A percentile compares a stretch with the other conserved stretches of the same genome.
Conservation (phyloP, 768 basidiomycete species). For the Krasilnikovozyma curviuscula region DNA sequence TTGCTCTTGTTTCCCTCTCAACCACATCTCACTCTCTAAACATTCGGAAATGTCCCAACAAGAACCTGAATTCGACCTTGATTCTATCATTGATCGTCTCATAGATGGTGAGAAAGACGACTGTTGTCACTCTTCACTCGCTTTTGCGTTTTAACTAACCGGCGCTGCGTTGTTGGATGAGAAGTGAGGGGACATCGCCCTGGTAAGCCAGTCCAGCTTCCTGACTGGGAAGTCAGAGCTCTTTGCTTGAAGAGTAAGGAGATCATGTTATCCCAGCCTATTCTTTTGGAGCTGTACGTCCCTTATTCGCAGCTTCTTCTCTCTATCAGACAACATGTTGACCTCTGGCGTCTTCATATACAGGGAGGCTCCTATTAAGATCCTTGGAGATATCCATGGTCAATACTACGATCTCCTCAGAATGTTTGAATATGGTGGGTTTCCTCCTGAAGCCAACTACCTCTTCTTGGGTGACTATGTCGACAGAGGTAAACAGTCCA, state of each 20-base stretch:
- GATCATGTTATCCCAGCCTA: slow-evolving; percentile 98
- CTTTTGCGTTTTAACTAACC: background rate
- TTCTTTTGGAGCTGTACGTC: slow-evolving; percentile 58
- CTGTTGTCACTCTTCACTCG: background rate
- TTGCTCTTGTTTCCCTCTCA: too few relatives aligned
- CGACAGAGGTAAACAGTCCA: slow-evolving; percentile 93
- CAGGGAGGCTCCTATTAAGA: slow-evolving; percentile 92
- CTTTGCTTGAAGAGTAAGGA: slow-evolving; percentile 96
- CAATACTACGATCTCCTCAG: slow-evolving; percentile 98
- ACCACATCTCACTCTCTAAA: too few relatives aligned
- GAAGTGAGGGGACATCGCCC: slow-evolving; percentile 94
- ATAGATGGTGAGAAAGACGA: slow-evolving; percentile 35
- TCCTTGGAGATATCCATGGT: slow-evolving; percentile 97
- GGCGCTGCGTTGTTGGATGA: background rate
- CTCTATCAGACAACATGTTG: too few relatives aligned
- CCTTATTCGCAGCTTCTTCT: background rate
- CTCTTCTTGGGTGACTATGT: slow-evolving; percentile 99
- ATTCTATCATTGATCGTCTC: slow-evolving; percentile 96
- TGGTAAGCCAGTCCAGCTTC: slow-evolving; percentile 90
- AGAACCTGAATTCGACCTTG: slow-evolving; percentile 78
- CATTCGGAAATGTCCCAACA: slow-evolving; percentile 19
- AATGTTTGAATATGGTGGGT: slow-evolving; percentile 96
- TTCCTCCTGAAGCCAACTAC: slow-evolving; percentile 99
- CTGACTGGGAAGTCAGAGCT: slow-evolving; percentile 98
- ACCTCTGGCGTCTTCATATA: background rate